Base-by-base conservation (phyloP, 2,329 filamentous ascomycete species). In the Leptosphaerulina australis region DNA sequence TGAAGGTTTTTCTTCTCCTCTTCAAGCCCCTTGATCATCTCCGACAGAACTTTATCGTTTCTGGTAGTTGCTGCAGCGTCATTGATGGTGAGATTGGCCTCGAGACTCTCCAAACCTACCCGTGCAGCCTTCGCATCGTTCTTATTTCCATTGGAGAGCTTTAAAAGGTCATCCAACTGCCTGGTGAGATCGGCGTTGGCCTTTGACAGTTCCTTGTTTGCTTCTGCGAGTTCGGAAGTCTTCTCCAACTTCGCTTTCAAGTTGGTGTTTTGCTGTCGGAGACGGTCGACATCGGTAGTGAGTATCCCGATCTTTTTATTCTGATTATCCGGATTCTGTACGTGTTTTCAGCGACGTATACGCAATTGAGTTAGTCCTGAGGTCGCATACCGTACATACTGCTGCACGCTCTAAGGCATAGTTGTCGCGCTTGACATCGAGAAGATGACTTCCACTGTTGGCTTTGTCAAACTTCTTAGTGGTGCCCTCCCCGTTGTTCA, bases 351-450 rank as follows among this genome's bases (percentile, higher is more conserved):
- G 47, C 33, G 38, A 18, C 43, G 6, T 2, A 0, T 43, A 6
- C 54, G n/a, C 11, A 22, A n/a, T 10, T 18, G 17, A 14, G 11
- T 28, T 15, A 22, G 22, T 10, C 12, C 10, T 4, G 12, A 15
- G 4, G 6, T 10, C 11, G 49, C 58, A 8, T 59, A 69, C 66
- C 33, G 24, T 48, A 21, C 62, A 63, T 9, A 50, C 26, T 10
- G 52, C 55, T 5, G 56, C 54, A 48, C 62, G 60, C 41, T 67
- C 67, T n/a, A 31, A 21, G 15, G 58, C 29, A 45, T 64, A 62
- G 15, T 57, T 52, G 12, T 34, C 50, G 41, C 62, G 67, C 35
- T 66, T 70, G 26, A 59, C 51, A 5, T 53, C 46, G 20, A 61
- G 28, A 6, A 39, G 14, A 12, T 52, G 59, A 30, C 55, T 48